These are phyloP conservation scores for Prunus davidiana DNA, from an alignment of 306 rosid genomes.

Conservation along the genomic window DNA sequence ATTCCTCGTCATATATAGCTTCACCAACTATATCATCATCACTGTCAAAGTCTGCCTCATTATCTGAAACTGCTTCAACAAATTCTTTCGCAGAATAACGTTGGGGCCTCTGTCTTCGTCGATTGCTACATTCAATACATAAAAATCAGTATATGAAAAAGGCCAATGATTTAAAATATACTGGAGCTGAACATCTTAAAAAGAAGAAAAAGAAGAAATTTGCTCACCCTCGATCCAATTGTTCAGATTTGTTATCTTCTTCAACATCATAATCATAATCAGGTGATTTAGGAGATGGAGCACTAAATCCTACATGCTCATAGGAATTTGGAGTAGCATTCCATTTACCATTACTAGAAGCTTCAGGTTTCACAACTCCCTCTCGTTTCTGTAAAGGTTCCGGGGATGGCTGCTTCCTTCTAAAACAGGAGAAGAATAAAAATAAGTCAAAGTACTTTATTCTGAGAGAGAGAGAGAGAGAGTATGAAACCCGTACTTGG, in stretches of 20 bases:
- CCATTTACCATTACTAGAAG: constrained; percentile 72
- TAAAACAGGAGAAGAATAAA: constrained; percentile 31
- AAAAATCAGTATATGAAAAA: constrained; percentile 20
- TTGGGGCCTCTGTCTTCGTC: constrained; percentile 81
- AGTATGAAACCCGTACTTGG: constrained; percentile 58
- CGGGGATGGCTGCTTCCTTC: constrained; percentile 76
- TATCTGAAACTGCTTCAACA: constrained; percentile 71
- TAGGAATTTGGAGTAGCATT: constrained; percentile 54
- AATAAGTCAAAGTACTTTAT: constrained; percentile 9
- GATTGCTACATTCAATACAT: constrained; percentile 47
- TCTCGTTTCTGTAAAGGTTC: constrained; percentile 70
- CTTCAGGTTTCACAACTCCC: constrained; percentile 49
- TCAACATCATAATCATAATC: constrained; percentile 62
- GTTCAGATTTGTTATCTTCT: constrained; percentile 54
- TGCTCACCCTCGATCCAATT: constrained; percentile 69
- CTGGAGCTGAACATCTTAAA: not conserved
- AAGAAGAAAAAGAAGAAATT: not conserved
- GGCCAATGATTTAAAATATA: not conserved
- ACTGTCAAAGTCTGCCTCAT: constrained; percentile 77
- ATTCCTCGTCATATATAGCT: constrained; percentile 92
- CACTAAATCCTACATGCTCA: constrained; percentile 53
- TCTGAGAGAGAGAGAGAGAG: constrained; percentile 1
- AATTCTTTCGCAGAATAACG: constrained; percentile 87
- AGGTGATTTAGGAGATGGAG: constrained; percentile 67
- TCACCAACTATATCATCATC: constrained; percentile 99